Base-by-base conservation (phyloP, 2,329 filamentous ascomycete species). In the Westerdykella ornata region DNA sequence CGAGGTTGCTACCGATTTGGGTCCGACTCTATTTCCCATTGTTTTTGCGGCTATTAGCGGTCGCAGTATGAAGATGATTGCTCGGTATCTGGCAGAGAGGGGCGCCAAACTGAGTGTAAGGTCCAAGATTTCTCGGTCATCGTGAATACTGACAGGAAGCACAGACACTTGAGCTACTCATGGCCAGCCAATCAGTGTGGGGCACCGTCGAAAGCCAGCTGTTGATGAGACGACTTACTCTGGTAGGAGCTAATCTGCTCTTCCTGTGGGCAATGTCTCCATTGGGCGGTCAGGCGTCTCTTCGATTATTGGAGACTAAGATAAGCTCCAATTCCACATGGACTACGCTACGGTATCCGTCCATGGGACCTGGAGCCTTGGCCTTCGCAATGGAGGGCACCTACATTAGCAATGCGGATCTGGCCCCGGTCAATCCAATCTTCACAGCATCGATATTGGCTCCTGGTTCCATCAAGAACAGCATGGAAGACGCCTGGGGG, bases 111-210 rank as follows among this genome's bases (percentile, higher is more conserved):
- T 68, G 0, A 56, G 60, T 22, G 58, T 63, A 47, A 34, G 58
- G 48, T 17, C 33, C 16, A 8, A 15, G 28, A 12, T 26, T 3
- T 20, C 7, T 30, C 35, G 19, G 18, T 42, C 19, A 37, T 15
- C 32, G 19, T 34, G 11, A 6, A 22, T 14, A 32, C 43, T 50
- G 37, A 52, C 17, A 2, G 17, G 8, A 5, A 6, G 5, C 6
- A 14, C 18, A 63, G 62, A 64, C 52, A 3, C 41, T 67, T 0
- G 64, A 67, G 32, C 37, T 63, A 0, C 49, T 66, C 0, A 60
- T 65, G 53, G 62, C 60, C 0, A 65, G 63, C 14, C 63, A 65
- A 16, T 64, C 63, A 0, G 60, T 68, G 1, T 67, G 62, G 60
- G 61, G 61, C 0, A 62, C 62, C 0, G 14, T 66, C 7, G 61